Evolutionary conservation across 805 yeast species (phyloP), one percentile per base, ranked within the genome.

Genomic region (Lipomyces spencermartinsiae): DNA sequence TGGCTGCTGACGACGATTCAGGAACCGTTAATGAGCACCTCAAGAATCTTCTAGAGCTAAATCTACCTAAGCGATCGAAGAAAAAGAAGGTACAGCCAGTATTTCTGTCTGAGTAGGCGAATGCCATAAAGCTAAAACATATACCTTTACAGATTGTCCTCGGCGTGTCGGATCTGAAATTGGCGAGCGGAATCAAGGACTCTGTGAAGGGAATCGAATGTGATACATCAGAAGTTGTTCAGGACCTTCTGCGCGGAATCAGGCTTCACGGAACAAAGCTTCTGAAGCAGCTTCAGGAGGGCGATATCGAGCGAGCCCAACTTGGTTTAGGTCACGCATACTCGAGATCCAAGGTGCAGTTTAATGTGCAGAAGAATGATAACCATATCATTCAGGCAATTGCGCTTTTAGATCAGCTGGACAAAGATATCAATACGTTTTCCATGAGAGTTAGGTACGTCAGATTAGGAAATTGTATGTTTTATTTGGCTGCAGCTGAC

Each of bases 331-430:
- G 98, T 77, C 99, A 95, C 80, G 99, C 99, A 76, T 95, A 95
- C 84, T 95, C 98, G 68, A 89, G 99, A 83, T 95, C 98, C 75
- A 95, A 95, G 84, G 99, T 95, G 79, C 95, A 95, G 94, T 95
- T 95, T 80, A 90, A 96, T 62, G 98, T 96, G 66, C 97, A 93
- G 83, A 95, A 95, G 86, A 95, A 95, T 81, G 99, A 95, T 82
- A 95, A 95, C 86, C 99, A 95, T 82, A 95, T 95, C 79, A 95
- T 95, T 79, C 99, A 95, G 85, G 97, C 99, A 63, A 95, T 95
- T 83, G 98, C 99, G 61, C 85, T 94, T 75, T 87, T 95, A 77
- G 99, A 96, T 79, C 97, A 95, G 83, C 88, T 95, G 77, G 99
- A 95, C 83, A 96, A 96, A 84, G 99, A 95, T 80, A 90, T 95